phyloP scores from a whole-genome alignment of 345 rosid genomes.

The Murraya koenigii region DNA sequence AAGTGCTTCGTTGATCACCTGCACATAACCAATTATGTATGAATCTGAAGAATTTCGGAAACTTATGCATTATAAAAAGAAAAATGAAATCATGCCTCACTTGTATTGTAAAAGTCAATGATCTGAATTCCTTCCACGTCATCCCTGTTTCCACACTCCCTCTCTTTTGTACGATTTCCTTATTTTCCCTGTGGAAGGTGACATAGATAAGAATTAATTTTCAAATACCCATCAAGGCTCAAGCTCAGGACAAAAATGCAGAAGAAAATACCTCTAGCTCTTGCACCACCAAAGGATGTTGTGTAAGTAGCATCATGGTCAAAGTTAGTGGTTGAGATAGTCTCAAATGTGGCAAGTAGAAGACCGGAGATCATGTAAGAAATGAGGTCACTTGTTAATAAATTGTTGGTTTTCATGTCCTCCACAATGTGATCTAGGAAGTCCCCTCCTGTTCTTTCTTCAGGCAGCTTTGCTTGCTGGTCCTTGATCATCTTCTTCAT shows the following conservation, averaged over 20 bases:
- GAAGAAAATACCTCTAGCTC: conserved; percentile 9
- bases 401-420: conserved; percentile 5
- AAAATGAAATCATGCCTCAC: not conserved
- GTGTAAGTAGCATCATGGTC: conserved; percentile 14
- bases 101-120: conserved; percentile 23
- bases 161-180: conserved; percentile 20
- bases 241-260: not conserved
- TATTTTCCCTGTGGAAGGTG: conserved; percentile 19
- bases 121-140: conserved; percentile 28
- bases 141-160: not conserved
- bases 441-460: conserved; percentile 13
- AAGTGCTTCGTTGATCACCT: conserved; percentile 29
- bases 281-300: conserved; percentile 18
- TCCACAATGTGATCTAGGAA: conserved; percentile 18
- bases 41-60: not conserved
- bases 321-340: conserved; percentile 24
- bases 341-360: conserved; percentile 25
- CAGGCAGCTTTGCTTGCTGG: not conserved
- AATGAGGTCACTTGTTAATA: conserved; percentile 9
- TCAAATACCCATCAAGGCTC: not conserved
- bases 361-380: conserved; percentile 18
- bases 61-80: no score
- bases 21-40: not conserved
- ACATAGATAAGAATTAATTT: not conserved
- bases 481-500: conserved; percentile 17